Conservation (phyloP, 2,329 filamentous ascomycete genomes). For the Sarocladiaceae sp. region DNA sequence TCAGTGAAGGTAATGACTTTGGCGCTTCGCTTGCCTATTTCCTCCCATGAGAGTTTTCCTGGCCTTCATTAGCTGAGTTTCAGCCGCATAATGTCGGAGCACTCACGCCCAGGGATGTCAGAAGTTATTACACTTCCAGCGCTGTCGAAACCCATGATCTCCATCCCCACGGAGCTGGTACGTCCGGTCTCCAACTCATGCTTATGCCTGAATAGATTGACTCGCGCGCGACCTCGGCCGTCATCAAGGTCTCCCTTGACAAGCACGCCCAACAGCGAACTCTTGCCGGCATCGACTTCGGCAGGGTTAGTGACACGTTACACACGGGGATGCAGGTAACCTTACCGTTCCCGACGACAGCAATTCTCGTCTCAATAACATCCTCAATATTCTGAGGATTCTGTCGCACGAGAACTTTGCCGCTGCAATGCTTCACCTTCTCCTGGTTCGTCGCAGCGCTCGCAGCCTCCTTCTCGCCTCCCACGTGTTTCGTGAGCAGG, state of each 20-base stretch:
- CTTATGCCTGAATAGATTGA: slow-evolving; percentile 96
- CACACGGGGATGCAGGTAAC: not conserved
- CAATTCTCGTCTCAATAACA: slow-evolving; percentile 92
- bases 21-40: slow-evolving; percentile 88
- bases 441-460: slow-evolving; percentile 41
- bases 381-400: slow-evolving; percentile 70
- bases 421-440: slow-evolving; percentile 69
- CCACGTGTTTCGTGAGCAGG: slow-evolving; percentile 85
- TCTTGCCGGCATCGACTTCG: slow-evolving; percentile 91
- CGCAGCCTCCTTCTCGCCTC: slow-evolving; percentile 66
- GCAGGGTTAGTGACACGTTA: slow-evolving; percentile 8
- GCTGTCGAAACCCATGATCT: slow-evolving; percentile 96
- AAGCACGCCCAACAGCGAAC: slow-evolving; percentile 88
- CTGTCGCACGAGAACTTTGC: slow-evolving; percentile 81
- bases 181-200: slow-evolving; percentile 94
- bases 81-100: not conserved
- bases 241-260: slow-evolving; percentile 95
- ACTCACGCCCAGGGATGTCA: slow-evolving; percentile 72
- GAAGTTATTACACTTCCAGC: slow-evolving; percentile 76
- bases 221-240: slow-evolving; percentile 83
- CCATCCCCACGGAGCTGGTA: slow-evolving; percentile 96
- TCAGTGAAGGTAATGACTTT: slow-evolving; percentile 98
- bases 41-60: slow-evolving; percentile 82
- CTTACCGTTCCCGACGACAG: slow-evolving; percentile 87
- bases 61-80: slow-evolving; percentile 14